Base-by-base conservation (phyloP, 140 eudicot genomes). In the Oenanthe javanica region DNA sequence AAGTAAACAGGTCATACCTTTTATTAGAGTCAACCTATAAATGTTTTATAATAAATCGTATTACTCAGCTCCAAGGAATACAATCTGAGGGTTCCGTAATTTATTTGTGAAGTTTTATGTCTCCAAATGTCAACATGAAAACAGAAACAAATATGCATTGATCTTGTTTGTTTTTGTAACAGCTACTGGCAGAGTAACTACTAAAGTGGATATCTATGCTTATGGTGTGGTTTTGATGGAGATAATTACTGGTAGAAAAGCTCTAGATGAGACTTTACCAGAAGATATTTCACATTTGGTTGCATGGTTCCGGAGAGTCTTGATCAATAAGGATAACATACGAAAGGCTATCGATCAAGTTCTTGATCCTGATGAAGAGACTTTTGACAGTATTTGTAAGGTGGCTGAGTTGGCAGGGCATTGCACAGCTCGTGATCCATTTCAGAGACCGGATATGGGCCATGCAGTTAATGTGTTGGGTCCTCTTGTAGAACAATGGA, bases 381-480 rank as follows among this genome's bases (percentile, higher is more conserved):
- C 90, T 0, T 89, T 83, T 2, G 89, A 87, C 13, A 90, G 90
- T 89, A 87, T 94, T 36, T 82, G 84, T 36, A 87, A 81, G 83
- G 94, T 90, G 16, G 92, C 96, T n/a, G 98, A 94, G 88, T 85
- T 94, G 38, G 98, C 98, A 18, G 97, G 98, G 11, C 96, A 94
- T 47, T 94, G 98, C 85, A 92, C 97, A 2, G 96, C 97, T 18
- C 89, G 93, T 0, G 97, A 92, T 40, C 94, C 97, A 4, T 73
- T 49, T n/a, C 97, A 90, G 45, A 87, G 98, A 77, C 96, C 97
- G 0, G 97, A 94, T 81, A 92, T 94, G 98, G 96, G 98, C 2
- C 96, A 94, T 36, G 97, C 96, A 0, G 98, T 94, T 50, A 92
- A 89, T 75, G 94, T 94, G 51, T 75, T 93, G 81, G 97, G 92